Evolutionary conservation across 2,329 filamentous ascomycete genomes (phyloP), one percentile per base, ranked within the genome.

Genomic region (Colletotrichum neosansevieriae): DNA sequence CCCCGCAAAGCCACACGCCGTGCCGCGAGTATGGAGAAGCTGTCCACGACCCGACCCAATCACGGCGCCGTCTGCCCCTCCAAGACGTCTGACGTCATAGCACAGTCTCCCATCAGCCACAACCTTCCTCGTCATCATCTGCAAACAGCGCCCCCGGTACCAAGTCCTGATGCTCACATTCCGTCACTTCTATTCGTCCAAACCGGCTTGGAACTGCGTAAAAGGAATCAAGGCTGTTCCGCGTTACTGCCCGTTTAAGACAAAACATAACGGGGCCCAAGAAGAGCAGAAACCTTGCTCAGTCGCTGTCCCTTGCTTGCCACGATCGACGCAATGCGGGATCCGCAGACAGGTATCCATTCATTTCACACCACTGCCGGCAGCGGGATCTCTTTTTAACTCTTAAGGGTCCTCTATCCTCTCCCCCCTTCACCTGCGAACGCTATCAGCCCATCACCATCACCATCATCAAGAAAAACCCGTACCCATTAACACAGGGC

Each of bases 1-100:
- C 49, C 36, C 62, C 12, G 61, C 66, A 53, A 60, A 69, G 62
- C 66, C 66, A 68, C 65, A 64, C n/a, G n/a, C n/a, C n/a, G n/a
- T n/a, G n/a, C n/a, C n/a, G n/a, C n/a, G n/a, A 21, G 12, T 53
- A 45, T 68, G 60, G 65, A 49, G 65, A 58, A 47, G 1, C 47
- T 40, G 60, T 36, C 17, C 6, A 4, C 11, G n/a, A 32, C 45
- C 53, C 47, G 61, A 10, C 11, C 66, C 66, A 69, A 69, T 66
- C 54, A 56, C 21, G 34, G 9, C 42, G 32, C n/a, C 13, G 21
- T 1, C 3, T 68, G n/a, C 24, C 66, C 54, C 42, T 50, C 54
- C 54, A 66, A 57, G 56, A 38, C 15, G 34, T 36, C 56, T 66
- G 66, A 69, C 66, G 66, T 69, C 66, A 69, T 69, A 56, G n/a